Evolutionary conservation across 2,329 filamentous ascomycete genomes (phyloP), one percentile per base, ranked within the genome.

Genomic region (Zalaria sp.): DNA sequence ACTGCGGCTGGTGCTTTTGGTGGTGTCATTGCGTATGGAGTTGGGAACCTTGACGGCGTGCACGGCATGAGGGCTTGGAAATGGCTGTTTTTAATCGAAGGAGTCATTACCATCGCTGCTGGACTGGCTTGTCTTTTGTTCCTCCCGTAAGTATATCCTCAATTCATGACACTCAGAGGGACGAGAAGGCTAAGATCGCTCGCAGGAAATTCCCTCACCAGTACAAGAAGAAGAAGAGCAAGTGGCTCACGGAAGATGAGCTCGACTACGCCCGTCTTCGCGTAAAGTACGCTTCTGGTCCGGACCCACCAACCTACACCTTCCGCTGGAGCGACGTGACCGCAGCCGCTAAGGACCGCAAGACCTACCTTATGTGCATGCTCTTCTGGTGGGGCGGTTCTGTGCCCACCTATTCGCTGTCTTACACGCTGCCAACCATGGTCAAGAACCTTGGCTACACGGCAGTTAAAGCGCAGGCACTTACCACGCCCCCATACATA

Each of bases 41-140:
- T 62, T 1, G 50, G 50, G 2, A 53, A 53, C 2, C 51, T 67
- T 18, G 57, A 66, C 34, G 61, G 61, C 9, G 57, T 51, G 2
- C 51, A 57, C 25, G 65, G 65, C 2, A 43, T 68, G 1, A 51
- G 54, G 25, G 59, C 60, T 0, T 69, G 66, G 62, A 47, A 57
- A 41, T 66, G 62, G 62, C 48, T 66, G 3, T 68, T 65, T 38
- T 57, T 66, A 9, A 59, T 65, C 5, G 61, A 65, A 47, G 62
- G 60, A 3, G 45, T 56, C 1, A 50, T 57, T 4, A 64, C 61
- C 10, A 42, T 63, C 49, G 49, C 55, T 41, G 48, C 56, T 38
- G 63, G 54, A 3, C 45, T 56, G 25, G 29, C 29, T 32, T 7
- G n/a, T 32, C 29, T 32, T 32, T 32, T n/a, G n/a, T 7, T 7